Base-by-base conservation (phyloP, 805 yeast genomes). In the Candida takata region DNA sequence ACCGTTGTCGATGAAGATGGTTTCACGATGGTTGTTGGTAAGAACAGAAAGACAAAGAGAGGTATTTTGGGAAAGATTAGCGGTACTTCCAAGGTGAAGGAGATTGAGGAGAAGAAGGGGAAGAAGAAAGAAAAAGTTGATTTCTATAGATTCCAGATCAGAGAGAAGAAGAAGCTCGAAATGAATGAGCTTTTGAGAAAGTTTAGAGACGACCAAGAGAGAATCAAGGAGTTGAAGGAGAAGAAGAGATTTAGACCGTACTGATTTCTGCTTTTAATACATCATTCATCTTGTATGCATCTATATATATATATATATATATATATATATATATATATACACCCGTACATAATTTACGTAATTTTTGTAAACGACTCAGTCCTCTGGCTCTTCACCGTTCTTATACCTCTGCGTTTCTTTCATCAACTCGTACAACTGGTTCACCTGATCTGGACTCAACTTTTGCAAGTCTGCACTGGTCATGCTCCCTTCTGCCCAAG, bases 61-160 rank as follows among this genome's bases (percentile, higher is more conserved):
- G 84, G 84, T 42, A 67, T 86, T 27, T 46, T 77, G 57, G 84
- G 84, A 29, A 69, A 73, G 51, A 71, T 64, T 39, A 60, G 64
- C 44, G 47, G 54, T 21, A 64, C 70, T 4, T 61, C 63, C 24
- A 60, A 64, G 53, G 44, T 48, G 36, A 51, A 51, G 49, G 37
- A 41, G 29, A 46, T 36, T 26, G 49, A 36, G 21, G 47, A 62
- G 41, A 61, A 67, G 35, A 81, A 74, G 58, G 66, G 71, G 62
- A 77, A 80, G 59, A 76, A 72, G 59, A 78, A 78, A 54, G 88
- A 84, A 51, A 85, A 88, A 66, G 70, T 73, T 47, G 97, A 94
- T 62, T 92, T 92, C 67, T 92, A 92, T 67, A 72, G 95, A 51
- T 92, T 88, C 75, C 99, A 92, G 65, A 74, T 92, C 48, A 79